Conservation (phyloP, 768 basidiomycete genomes). For the Cystoderma amianthinum region DNA sequence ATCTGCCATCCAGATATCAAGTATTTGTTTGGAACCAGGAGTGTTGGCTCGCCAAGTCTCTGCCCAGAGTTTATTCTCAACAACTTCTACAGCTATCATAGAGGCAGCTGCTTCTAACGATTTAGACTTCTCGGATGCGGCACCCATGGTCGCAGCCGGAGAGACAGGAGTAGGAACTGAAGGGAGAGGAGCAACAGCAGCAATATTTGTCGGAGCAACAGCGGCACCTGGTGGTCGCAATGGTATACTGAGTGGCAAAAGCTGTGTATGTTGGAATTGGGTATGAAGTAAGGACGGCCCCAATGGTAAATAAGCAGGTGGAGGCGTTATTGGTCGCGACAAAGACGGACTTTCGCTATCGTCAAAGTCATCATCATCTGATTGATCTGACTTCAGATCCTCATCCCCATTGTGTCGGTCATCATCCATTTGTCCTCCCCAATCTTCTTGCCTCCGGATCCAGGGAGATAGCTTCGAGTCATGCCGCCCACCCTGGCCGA, state of each 20-base stretch:
- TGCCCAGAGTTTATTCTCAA: slow-evolving; percentile 68
- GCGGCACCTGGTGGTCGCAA: slow-evolving; percentile 53
- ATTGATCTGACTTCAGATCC: slow-evolving; percentile 18
- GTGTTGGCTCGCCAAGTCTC: slow-evolving; percentile 52
- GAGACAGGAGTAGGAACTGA: slow-evolving; percentile 81
- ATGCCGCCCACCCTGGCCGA: slow-evolving; percentile 26
- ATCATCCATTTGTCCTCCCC: slow-evolving; percentile 26
- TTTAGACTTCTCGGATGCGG: slow-evolving; percentile 57
- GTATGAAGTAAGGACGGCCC: slow-evolving; percentile 65
- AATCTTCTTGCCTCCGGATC: slow-evolving; percentile 40
- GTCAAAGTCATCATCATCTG: slow-evolving; percentile 27
- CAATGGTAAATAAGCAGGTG: slow-evolving; percentile 62
- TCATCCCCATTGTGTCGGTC: slow-evolving; percentile 20
- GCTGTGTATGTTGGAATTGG: slow-evolving; percentile 55
- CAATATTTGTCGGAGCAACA: slow-evolving; percentile 36
- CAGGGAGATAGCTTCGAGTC: slow-evolving; percentile 30
- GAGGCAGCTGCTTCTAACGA: slow-evolving; percentile 62
- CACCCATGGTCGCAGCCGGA: slow-evolving; percentile 64
- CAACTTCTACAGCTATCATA: slow-evolving; percentile 58
- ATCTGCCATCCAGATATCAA: slow-evolving; percentile 55
- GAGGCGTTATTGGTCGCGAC: slow-evolving; percentile 63
- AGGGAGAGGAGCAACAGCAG: slow-evolving; percentile 24
- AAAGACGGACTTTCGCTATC: slow-evolving; percentile 27
- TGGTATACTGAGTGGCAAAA: slow-evolving; percentile 57
- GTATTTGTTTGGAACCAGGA: slow-evolving; percentile 13